Evolutionary conservation across 768 basidiomycete species (phyloP).

Genomic region (Udeniomyces megalosporus): DNA sequence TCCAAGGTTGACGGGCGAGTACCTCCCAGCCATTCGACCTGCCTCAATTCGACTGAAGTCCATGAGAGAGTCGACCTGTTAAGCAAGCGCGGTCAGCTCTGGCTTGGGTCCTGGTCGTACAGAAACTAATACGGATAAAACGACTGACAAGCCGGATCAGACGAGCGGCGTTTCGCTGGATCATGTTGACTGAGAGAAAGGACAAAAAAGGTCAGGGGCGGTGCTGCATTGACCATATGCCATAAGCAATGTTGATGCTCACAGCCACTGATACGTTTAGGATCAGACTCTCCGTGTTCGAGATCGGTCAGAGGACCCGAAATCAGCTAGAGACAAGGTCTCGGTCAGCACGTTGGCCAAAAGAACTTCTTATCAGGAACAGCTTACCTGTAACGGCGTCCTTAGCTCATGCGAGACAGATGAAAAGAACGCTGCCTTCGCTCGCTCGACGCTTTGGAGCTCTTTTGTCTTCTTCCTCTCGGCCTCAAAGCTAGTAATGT

Average conservation of each 20-base stretch:
- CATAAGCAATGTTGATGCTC: background rate
- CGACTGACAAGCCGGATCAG: conserved; percentile 29
- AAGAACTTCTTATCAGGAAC: no score
- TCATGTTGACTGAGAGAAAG: conserved; percentile 12
- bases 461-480: conserved; percentile 20
- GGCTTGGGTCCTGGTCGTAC: no score
- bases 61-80: conserved; percentile 32
- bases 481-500: conserved; percentile 12
- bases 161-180: conserved; percentile 27
- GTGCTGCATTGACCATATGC: no score
- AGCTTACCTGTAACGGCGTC: background rate
- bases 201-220: no score
- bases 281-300: conserved; percentile 11
- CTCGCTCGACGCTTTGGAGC: conserved; percentile 15
- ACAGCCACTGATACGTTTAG: conserved; percentile 17
- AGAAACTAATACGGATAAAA: no score
- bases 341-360: no score
- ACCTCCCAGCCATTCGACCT: conserved; percentile 27
- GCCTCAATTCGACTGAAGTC: conserved; percentile 28
- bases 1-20: conserved; percentile 27
- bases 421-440: background rate
- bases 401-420: background rate
- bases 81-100: no score
- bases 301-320: conserved; percentile 22
- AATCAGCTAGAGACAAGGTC: conserved; percentile 15